phyloP scores from a whole-genome alignment of 768 basidiomycete species.

The Psilocybe subaeruginosa region DNA sequence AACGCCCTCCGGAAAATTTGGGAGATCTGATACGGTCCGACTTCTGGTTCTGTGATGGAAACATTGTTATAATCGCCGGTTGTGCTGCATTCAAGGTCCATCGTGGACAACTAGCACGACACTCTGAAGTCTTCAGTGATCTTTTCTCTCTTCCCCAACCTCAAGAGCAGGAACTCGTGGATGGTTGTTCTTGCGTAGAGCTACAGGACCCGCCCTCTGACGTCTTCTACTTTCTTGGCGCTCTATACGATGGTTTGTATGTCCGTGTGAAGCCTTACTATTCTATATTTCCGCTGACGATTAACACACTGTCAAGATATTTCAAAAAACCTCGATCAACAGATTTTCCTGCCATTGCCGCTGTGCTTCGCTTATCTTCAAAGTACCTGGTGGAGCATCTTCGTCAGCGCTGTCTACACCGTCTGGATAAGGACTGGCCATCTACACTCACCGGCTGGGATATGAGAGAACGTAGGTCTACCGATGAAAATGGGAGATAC shows the following conservation, averaged over 20 bases:
- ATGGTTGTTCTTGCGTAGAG: conserved; percentile 62
- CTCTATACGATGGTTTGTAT: conserved; percentile 79
- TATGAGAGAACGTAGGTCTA: conserved; percentile 57
- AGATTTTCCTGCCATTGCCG: conserved; percentile 63
- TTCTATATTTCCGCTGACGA: background rate
- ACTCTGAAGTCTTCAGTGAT: conserved; percentile 77
- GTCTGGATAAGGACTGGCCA: conserved; percentile 70
- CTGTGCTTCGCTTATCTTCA: conserved; percentile 70
- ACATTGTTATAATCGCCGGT: conserved; percentile 63
- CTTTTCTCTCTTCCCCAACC: conserved; percentile 71
- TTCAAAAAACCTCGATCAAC: conserved; percentile 51
- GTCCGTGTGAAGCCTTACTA: conserved; percentile 23
- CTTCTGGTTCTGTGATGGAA: conserved; percentile 78
- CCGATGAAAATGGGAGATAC: conserved; percentile 55
- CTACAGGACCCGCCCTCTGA: conserved; percentile 71
- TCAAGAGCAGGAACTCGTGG: conserved; percentile 46
- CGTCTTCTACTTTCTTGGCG: conserved; percentile 64
- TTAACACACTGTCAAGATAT: conserved; percentile 42
- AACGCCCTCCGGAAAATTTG: conserved; percentile 18
- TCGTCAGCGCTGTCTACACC: conserved; percentile 59
- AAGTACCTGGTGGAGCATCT: conserved; percentile 79
- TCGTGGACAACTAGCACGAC: conserved; percentile 70
- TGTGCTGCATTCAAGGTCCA: conserved; percentile 73
- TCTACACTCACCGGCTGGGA: conserved; percentile 72
- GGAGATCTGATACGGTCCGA: conserved; percentile 49